These are phyloP conservation scores for Paxillus rubicundulus DNA, from an alignment of 768 basidiomycete genomes.

Conservation along the genomic window DNA sequence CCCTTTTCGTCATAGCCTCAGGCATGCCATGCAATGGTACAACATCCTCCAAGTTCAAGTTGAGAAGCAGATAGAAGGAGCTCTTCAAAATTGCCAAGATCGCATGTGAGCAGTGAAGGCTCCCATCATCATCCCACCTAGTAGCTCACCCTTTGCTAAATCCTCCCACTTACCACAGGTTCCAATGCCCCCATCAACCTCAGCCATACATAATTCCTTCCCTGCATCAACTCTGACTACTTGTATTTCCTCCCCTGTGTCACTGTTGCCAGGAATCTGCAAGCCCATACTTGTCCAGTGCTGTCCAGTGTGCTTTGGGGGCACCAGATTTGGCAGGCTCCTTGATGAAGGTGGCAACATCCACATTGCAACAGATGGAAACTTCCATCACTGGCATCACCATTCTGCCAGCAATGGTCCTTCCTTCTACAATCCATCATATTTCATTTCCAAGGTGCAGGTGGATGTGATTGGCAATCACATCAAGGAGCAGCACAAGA, in stretches of 20 bases:
- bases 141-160: too few species aligned
- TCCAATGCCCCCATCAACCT: too few species aligned
- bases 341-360: constrained; percentile 31
- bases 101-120: too few species aligned
- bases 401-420: constrained; percentile 30
- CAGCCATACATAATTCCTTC: too few species aligned
- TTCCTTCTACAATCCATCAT: constrained; percentile 29
- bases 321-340: constrained; percentile 5
- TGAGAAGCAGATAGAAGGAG: constrained; percentile 9
- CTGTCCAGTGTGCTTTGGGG: constrained; percentile 33
- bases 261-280: too few species aligned
- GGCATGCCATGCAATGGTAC: constrained; percentile 29
- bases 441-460: constrained; percentile 32
- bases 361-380: constrained; percentile 37
- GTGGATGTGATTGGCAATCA: constrained; percentile 31
- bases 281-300: constrained; percentile 11
- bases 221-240: too few species aligned
- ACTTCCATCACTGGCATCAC: constrained; percentile 39
- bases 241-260: too few species aligned
- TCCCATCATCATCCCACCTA: too few species aligned
- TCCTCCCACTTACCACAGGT: too few species aligned
- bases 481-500: constrained; percentile 21
- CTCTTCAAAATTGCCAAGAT: too few species aligned
- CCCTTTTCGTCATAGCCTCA: constrained; percentile 30
- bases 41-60: constrained; percentile 14